Percentiles rank a stretch among this genome's conserved stretches.
Conservation (phyloP, 352 stramenopile genomes). For the Phytophthora colocasiae region DNA sequence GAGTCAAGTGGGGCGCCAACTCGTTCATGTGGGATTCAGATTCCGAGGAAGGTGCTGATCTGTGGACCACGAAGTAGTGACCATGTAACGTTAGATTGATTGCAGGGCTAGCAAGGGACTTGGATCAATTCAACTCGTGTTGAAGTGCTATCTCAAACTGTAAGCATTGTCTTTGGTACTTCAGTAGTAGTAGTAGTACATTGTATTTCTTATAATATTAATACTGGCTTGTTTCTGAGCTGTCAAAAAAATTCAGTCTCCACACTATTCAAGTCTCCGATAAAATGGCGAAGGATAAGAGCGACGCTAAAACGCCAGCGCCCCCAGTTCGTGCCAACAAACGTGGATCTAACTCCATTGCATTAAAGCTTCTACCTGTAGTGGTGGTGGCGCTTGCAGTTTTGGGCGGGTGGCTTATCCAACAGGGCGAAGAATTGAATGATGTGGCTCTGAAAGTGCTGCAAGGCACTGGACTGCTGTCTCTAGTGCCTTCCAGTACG, state of each 20-base stretch:
- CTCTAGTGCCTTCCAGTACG: constrained; percentile 4
- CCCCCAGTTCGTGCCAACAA: neutral
- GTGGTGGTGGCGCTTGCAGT: constrained; percentile 20
- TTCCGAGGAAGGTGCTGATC: constrained; percentile 76
- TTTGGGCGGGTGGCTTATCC: constrained; percentile 20
- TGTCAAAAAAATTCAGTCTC: neutral
- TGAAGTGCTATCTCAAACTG: too few relatives aligned
- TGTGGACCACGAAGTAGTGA: constrained; percentile 74
- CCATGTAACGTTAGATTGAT: too few relatives aligned
- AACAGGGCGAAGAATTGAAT: constrained; percentile 17
- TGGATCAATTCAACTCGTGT: too few relatives aligned
- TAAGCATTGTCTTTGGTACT: too few relatives aligned
- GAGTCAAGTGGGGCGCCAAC: constrained; percentile 88
- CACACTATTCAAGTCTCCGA: constrained; percentile 5
- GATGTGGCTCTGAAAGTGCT: constrained; percentile 26
- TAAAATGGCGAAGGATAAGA: constrained; percentile 11
- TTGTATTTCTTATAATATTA: too few relatives aligned
- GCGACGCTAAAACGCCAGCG: neutral
- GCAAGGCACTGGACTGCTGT: constrained; percentile 18
- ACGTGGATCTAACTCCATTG: constrained; percentile 2
- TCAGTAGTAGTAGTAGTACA: too few relatives aligned
- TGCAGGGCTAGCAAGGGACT: too few relatives aligned
- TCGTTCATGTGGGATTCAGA: constrained; percentile 91
- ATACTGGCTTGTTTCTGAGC: constrained; percentile 20
- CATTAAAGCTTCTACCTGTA: constrained; percentile 32